Evolutionary conservation across 148 eudicot genomes (phyloP).

Genomic region (Silene uniflora): DNA sequence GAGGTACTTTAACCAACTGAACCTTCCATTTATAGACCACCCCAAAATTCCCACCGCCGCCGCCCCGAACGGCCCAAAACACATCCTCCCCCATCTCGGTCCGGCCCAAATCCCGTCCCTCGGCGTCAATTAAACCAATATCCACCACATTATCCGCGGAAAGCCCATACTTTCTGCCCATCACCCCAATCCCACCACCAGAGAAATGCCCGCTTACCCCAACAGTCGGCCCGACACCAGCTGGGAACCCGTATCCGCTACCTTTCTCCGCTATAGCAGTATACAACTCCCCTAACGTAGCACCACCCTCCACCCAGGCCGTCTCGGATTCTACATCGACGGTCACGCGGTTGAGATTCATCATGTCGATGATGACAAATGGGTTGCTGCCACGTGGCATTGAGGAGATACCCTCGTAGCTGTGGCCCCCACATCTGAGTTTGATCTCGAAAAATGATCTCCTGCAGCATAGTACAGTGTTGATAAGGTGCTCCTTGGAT

Average conservation of each 20-base stretch:
- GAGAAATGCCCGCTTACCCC: constrained; percentile 40
- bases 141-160: constrained; percentile 46
- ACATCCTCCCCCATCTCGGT: constrained; percentile 34
- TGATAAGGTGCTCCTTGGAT: constrained; percentile 36
- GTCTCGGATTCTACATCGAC: constrained; percentile 31
- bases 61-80: constrained; percentile 42
- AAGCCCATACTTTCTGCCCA: constrained; percentile 45
- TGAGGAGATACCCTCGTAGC: constrained; percentile 64
- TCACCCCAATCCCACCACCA: constrained; percentile 38
- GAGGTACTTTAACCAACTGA: constrained; percentile 28
- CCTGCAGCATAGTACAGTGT: constrained; percentile 37
- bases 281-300: constrained; percentile 48
- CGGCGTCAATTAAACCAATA: constrained; percentile 16
- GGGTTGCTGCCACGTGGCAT: constrained; percentile 27
- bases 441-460: constrained; percentile 30
- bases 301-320: constrained; percentile 61
- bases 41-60: constrained; percentile 37
- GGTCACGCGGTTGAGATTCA: constrained; percentile 29
- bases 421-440: constrained; percentile 65
- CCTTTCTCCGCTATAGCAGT: constrained; percentile 29
- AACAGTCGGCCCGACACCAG: constrained; percentile 31
- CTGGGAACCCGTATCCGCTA: constrained; percentile 32
- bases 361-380: constrained; percentile 51
- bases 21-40: constrained; percentile 40
- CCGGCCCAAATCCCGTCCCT: constrained; percentile 24